Evolutionary conservation across 192 early-diverging fungal species (phyloP), one percentile per base, ranked within the genome.

Genomic region (Coemansia sp.): DNA sequence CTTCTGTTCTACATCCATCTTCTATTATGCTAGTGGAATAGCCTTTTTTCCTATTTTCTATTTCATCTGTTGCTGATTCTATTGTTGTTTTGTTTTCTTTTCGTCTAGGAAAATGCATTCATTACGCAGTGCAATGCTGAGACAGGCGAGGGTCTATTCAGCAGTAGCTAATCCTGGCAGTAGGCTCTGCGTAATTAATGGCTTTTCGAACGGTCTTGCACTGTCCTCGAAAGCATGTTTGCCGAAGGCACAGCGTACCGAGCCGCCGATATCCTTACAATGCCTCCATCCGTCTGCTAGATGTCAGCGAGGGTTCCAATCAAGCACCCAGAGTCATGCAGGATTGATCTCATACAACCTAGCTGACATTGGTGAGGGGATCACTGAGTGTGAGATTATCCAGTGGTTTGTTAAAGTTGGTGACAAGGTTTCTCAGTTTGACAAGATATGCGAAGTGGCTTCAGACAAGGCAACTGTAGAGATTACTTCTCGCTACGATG

Each of bases 381-480:
- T 97, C 66, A 95, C 94, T 9, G 97, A 98, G 81, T 94, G 92
- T 71, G 95, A 98, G 75, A 79, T 98, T n/a, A 92, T 96, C 67
- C 94, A 98, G 85, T 98, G 97, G 97, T 97, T 96, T 75, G 93
- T 99, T 42, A 92, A 99, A 85, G 87, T 89, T 6, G 97, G 97
- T 65, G 90, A 93, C 73, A 84, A 77, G 54, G 90, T 99, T 19
- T 84, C 87, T 19, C 93, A 98, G 87, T 99, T 99, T 79, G 89
- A 95, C 67, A 92, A 91, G 75, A 90, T 99, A 45, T 96, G 94
- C 71, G 97, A 99, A 69, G 96, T 99, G 32, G 96, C 97, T 63
- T 95, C 93, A 12, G 97, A 99, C 81, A 99, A 99, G 85, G 97
- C 97, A 10, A 91, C 97, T n/a, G 97, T 96, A 9, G 95, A 99